Evolutionary conservation across 768 basidiomycete genomes (phyloP), one percentile per base, ranked within the genome.

Genomic region (Megacollybia marginata): DNA sequence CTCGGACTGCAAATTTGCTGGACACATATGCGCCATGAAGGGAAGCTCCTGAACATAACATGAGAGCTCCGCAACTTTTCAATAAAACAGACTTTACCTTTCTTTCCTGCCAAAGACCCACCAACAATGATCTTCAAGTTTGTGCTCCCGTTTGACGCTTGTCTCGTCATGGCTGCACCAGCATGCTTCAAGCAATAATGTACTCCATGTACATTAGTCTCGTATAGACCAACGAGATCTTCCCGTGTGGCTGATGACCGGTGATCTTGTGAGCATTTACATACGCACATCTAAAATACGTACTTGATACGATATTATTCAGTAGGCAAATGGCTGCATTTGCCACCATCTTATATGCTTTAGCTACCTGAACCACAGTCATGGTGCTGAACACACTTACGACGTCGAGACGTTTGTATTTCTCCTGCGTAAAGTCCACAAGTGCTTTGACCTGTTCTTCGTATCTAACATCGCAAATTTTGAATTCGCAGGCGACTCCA

Each of bases 161-260:
- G 54, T 7, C 69, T 63, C 44, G 75, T 59, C 75, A 75, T 75
- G 51, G 69, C 65, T 20, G 55, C 54, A 7, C 71, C 74, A 11
- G 71, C 75, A 46, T 67, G 61, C 51, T 72, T 74, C 53, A 71
- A 72, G 46, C 64, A 66, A 15, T 73, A 56, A 54, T 75, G 63
- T 0, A 62, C 61, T 5, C 76, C 71, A 12, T 63, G 65, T 23
- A 65, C 61, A 38, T 77, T 77, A 46, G 72, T 61, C 2, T 63
- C 50, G n/a, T 69, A 52, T 9, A 66, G 42, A 16, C 53, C 50
- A 28, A 73, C 66, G 50, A 66, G 59, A 9, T 70, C 61, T 16
- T 63, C 62, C n/a, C n/a, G n/a, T n/a, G 2, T 57, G 1, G 62
- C 72, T 74, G 44, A 45, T 18, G 46, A 2, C 59, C 55, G 32